A percentile compares a stretch with the other conserved stretches of the same genome.
These are phyloP conservation scores for Evansstolkia leycettana DNA, from an alignment of 495 filamentous ascomycete genomes.

Conservation along the genomic window DNA sequence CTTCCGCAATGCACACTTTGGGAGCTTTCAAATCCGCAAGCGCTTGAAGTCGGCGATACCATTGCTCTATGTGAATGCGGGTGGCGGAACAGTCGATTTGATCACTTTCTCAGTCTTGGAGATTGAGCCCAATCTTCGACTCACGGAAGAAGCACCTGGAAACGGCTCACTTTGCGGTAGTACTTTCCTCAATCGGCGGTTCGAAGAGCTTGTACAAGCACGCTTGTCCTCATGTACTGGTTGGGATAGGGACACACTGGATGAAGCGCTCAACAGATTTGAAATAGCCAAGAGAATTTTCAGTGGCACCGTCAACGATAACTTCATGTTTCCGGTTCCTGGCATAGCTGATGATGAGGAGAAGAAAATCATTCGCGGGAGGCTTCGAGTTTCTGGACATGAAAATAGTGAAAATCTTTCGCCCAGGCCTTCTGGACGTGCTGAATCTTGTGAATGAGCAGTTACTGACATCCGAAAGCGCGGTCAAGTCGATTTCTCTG, in stretches of 20 bases:
- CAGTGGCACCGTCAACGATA: slow-evolving; percentile 4
- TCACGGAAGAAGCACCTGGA: slow-evolving; percentile 55
- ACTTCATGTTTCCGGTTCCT: slow-evolving; percentile 13
- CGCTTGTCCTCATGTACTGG: slow-evolving; percentile 23
- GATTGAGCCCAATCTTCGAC: slow-evolving; percentile 26
- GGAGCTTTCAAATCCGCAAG: slow-evolving; percentile 57
- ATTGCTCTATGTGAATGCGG: slow-evolving; percentile 67
- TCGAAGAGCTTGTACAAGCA: slow-evolving; percentile 52
- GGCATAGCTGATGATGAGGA: slow-evolving; percentile 8
- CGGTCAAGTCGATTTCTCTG: slow-evolving; percentile 43
- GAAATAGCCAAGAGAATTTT: slow-evolving; percentile 13
- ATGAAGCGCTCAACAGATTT: slow-evolving; percentile 10
- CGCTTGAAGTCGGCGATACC: slow-evolving; percentile 48
- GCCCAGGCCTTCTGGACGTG: slow-evolving; percentile 9
- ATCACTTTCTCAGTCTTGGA: slow-evolving; percentile 37
- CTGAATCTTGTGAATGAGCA: slow-evolving; percentile 12
- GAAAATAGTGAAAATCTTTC: slow-evolving; percentile 13
- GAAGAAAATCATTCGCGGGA: slow-evolving; percentile 9
- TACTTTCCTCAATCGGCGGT: slow-evolving; percentile 57
- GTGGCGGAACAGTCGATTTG: slow-evolving; percentile 65
- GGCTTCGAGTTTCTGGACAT: slow-evolving; percentile 5
- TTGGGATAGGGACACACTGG: slow-evolving; percentile 12
- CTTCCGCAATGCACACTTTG: slow-evolving; percentile 63
- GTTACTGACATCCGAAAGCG: slow-evolving; percentile 2
- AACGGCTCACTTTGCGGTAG: slow-evolving; percentile 53